Base-by-base conservation (phyloP, 345 rosid genomes). In the Arabis hirsuta region DNA sequence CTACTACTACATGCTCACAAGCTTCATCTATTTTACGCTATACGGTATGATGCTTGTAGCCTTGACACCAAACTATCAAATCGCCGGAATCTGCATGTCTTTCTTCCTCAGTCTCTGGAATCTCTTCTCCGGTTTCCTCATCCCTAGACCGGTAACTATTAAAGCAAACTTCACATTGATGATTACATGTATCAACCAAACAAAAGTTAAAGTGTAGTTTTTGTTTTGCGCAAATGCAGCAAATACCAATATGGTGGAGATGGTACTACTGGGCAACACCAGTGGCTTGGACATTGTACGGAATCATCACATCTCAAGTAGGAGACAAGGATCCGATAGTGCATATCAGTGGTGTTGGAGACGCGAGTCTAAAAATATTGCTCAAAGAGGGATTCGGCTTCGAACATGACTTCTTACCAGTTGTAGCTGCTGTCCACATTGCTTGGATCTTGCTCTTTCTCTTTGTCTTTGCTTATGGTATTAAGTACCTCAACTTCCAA, bases 201-300 rank as follows among this genome's bases (percentile, higher is more conserved):
- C 24, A 22, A 22, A n/a, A n/a, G n/a, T n/a, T n/a, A n/a, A n/a
- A n/a, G n/a, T n/a, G n/a, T n/a, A n/a, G n/a, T n/a, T n/a, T n/a
- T n/a, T n/a, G n/a, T n/a, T n/a, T n/a, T n/a, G n/a, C n/a, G n/a
- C n/a, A n/a, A n/a, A n/a, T n/a, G 79, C 83, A 87, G 96, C 86
- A 71, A 83, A 81, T 90, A 22, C 98, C 96, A 0, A 52, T 84
- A n/a, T 90, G 96, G 98, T 92, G 96, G 96, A 88, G 95, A 73
- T 90, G 98, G 98, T 88, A 88, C 64, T 87, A 92, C 68, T 92
- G 96, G 91, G 81, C 69, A 27, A 77, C 86, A 11, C 98, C 96
- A 0, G 87, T 84, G 65, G 81, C 96, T 4, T 92, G 96, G 98
- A 88, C 92, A 62, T 32, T 90, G n/a, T 84, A 90, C 12, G 96